Conservation (phyloP, 371 early-diverging fungal species). For the Apophysomyces elegans region DNA sequence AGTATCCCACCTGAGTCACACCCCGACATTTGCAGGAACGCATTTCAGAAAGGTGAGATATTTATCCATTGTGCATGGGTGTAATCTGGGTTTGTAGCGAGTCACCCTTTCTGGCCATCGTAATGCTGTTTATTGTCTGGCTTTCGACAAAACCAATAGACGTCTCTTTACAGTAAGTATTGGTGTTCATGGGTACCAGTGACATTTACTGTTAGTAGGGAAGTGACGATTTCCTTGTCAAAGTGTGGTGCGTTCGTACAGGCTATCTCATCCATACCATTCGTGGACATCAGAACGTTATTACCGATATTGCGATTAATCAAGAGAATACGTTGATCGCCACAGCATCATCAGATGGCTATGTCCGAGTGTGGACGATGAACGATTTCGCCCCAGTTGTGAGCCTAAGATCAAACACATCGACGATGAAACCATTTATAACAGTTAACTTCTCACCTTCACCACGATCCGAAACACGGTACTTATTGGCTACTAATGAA, state of each 20-base stretch:
- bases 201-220: constrained; percentile 33
- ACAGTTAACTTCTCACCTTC: constrained; percentile 87
- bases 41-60: constrained; percentile 43
- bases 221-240: constrained; percentile 87
- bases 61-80: constrained; percentile 23
- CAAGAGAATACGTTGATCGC: constrained; percentile 86
- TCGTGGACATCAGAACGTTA: constrained; percentile 80
- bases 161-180: constrained; percentile 70
- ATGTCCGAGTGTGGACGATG: constrained; percentile 82
- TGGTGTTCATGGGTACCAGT: not conserved
- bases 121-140: constrained; percentile 71
- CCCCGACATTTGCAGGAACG: constrained; percentile 31
- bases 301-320: constrained; percentile 82
- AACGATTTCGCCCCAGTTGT: constrained; percentile 74
- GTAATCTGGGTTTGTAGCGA: constrained; percentile 46
- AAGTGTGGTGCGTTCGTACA: constrained; percentile 85
- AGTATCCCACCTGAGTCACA: constrained; percentile 24
- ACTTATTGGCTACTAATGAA: constrained; percentile 75
- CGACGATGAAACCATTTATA: constrained; percentile 65
- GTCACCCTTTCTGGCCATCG: constrained; percentile 80
- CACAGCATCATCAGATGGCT: constrained; percentile 80
- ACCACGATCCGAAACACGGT: constrained; percentile 70
- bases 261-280: constrained; percentile 84
- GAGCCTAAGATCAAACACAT: constrained; percentile 54
- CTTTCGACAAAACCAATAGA: constrained; percentile 76